These are phyloP conservation scores for Teratosphaeria viscida DNA, from an alignment of 2,329 filamentous ascomycete species.

Conservation along the genomic window DNA sequence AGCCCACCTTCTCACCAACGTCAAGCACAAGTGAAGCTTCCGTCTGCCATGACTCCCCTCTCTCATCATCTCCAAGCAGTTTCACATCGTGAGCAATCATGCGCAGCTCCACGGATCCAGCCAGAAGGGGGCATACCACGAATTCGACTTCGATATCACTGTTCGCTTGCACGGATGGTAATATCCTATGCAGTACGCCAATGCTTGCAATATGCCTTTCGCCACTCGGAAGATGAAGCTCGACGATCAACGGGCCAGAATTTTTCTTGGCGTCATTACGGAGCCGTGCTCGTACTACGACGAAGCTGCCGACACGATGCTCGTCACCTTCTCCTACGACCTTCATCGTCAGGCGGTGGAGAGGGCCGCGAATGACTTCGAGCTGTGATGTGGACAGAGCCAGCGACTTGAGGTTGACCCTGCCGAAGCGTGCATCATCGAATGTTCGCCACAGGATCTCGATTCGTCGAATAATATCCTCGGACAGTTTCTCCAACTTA, in stretches of 20 bases:
- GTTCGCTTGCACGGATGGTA: neutral
- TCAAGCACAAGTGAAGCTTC: neutral
- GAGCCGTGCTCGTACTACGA: neutral
- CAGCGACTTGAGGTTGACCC: constrained; percentile 1
- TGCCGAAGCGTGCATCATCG: constrained; percentile 1
- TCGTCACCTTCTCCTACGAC: neutral
- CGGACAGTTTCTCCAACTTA: neutral
- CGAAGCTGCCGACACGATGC: neutral
- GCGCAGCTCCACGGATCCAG: neutral
- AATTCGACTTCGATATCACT: constrained; percentile 1
- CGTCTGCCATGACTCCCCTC: neutral
- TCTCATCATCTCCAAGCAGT: neutral
- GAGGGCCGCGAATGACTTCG: neutral
- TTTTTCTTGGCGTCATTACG: neutral
- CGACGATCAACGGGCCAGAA: neutral
- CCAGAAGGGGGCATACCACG: neutral
- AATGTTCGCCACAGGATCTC: constrained; percentile 3
- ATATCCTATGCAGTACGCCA: neutral
- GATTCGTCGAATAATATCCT: neutral
- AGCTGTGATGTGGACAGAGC: neutral
- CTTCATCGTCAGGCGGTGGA: neutral
- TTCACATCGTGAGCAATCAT: neutral
- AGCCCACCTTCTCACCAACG: neutral
- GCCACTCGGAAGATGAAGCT: neutral
- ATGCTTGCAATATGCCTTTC: neutral